These are phyloP conservation scores for Sparassis latifolia DNA, from an alignment of 1,284 basidiomycete species.

Conservation along the genomic window DNA sequence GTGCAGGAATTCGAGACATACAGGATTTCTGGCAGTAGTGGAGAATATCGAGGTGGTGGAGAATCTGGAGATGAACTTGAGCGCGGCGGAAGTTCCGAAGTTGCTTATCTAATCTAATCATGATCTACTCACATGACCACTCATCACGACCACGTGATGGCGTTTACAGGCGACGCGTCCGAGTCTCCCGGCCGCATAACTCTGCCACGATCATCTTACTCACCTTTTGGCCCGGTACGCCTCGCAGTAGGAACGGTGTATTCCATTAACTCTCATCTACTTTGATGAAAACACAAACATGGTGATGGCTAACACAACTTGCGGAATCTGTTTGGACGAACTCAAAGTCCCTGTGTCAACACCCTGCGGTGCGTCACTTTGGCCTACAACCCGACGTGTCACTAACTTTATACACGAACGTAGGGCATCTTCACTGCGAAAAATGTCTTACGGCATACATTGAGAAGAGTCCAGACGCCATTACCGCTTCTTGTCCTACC, in stretches of 20 bases:
- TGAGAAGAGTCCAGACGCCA: constrained; percentile 32
- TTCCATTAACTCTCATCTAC: too few relatives aligned
- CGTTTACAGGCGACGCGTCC: constrained; percentile 3
- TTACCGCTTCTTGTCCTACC: constrained; percentile 45
- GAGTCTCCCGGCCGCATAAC: neutral
- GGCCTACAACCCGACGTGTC: neutral
- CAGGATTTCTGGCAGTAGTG: too few relatives aligned
- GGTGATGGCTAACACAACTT: constrained; percentile 5
- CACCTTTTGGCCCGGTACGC: neutral
- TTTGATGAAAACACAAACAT: too few relatives aligned
- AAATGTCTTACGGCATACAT: constrained; percentile 46
- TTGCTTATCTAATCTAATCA: too few relatives aligned
- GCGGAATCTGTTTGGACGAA: constrained; percentile 54
- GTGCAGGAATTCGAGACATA: too few relatives aligned
- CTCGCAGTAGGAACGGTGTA: constrained; percentile 3
- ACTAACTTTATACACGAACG: neutral
- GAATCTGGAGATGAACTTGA: too few relatives aligned
- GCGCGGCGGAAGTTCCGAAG: too few relatives aligned
- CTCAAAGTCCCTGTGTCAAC: constrained; percentile 48
- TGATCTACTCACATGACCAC: too few relatives aligned
- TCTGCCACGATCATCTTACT: too few relatives aligned
- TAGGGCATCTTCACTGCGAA: constrained; percentile 60
- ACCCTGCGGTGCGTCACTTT: constrained; percentile 48
- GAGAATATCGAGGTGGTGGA: too few relatives aligned
- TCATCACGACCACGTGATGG: neutral